These are phyloP conservation scores for Tieghemostelium lacteum DNA, from an alignment of 78 protist species.

Conservation along the genomic window DNA sequence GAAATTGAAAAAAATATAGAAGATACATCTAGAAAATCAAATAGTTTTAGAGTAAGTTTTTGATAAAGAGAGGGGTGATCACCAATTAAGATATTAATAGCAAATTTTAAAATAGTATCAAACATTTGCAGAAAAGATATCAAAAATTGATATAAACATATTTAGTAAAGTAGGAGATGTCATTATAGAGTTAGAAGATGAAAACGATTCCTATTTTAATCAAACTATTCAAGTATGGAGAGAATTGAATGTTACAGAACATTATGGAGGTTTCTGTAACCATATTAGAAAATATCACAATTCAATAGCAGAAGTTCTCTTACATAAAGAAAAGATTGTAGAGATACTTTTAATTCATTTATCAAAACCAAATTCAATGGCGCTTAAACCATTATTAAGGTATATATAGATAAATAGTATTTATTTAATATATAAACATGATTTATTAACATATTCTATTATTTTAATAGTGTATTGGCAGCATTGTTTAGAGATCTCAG, in stretches of 20 bases:
- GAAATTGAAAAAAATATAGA: background rate
- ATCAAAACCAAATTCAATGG: conserved; percentile 11
- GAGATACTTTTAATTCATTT: conserved; percentile 24
- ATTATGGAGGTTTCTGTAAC: conserved; percentile 3
- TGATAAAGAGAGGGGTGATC: no score
- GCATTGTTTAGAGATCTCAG: conserved; percentile 57
- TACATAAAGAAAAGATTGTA: conserved; percentile 44
- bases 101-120: conserved; percentile 57
- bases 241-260: conserved; percentile 38
- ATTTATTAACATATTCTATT: background rate
- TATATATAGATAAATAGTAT: no score
- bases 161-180: conserved; percentile 53
- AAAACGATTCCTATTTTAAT: conserved; percentile 55
- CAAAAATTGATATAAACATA: conserved; percentile 58
- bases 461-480: conserved; percentile 31
- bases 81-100: no score
- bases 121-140: conserved; percentile 46
- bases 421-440: background rate
- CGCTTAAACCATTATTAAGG: conserved; percentile 59
- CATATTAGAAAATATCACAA: conserved; percentile 41
- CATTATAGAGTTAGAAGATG: conserved; percentile 46
- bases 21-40: background rate
- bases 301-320: conserved; percentile 27
- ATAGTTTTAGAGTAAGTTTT: conserved; percentile 37
- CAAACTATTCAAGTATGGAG: conserved; percentile 43